A percentile compares a stretch with the other conserved stretches of the same genome.
These are phyloP conservation scores for Globisporangium carolinianum DNA, from an alignment of 352 stramenopile genomes.

Conservation along the genomic window DNA sequence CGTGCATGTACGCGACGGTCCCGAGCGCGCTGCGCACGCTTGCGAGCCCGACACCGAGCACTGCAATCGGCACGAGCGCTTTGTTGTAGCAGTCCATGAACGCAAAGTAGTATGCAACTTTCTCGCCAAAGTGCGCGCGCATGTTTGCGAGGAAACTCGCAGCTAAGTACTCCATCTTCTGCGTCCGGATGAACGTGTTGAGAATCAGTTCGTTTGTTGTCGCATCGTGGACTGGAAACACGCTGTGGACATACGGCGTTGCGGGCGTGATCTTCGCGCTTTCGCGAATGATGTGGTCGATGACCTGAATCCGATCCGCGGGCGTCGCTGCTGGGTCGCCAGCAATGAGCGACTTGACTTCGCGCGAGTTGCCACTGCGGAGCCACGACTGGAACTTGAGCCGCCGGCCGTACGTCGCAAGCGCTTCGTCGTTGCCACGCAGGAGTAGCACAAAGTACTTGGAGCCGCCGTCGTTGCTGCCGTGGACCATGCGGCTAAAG, in stretches of 20 bases:
- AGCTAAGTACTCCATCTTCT: conserved; percentile 60
- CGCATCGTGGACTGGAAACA: conserved; percentile 77
- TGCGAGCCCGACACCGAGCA: conserved; percentile 64
- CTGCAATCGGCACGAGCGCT: conserved; percentile 61
- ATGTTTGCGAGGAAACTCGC: conserved; percentile 51
- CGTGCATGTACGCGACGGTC: conserved; percentile 76
- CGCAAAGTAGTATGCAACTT: conserved; percentile 82
- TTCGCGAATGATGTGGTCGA: conserved; percentile 78
- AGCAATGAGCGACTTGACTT: conserved; percentile 57
- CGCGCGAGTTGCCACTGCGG: conserved; percentile 60
- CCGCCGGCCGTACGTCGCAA: conserved; percentile 46
- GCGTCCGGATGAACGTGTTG: conserved; percentile 60
- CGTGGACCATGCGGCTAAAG: conserved; percentile 34
- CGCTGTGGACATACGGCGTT: conserved; percentile 48
- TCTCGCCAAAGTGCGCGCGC: conserved; percentile 77
- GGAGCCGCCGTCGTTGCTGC: conserved; percentile 12
- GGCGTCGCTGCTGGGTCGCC: conserved; percentile 56
- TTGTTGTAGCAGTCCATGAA: conserved; percentile 88
- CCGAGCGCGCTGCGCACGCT: conserved; percentile 54
- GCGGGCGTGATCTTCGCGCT: conserved; percentile 50
- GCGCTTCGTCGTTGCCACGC: conserved; percentile 54
- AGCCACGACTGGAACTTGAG: conserved; percentile 76
- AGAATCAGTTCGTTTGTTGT: conserved; percentile 66
- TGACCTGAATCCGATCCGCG: conserved; percentile 73
- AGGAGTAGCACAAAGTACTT: conserved; percentile 75